Conservation (phyloP, 768 basidiomycete genomes). For the Leucosporidium yakuticum region DNA sequence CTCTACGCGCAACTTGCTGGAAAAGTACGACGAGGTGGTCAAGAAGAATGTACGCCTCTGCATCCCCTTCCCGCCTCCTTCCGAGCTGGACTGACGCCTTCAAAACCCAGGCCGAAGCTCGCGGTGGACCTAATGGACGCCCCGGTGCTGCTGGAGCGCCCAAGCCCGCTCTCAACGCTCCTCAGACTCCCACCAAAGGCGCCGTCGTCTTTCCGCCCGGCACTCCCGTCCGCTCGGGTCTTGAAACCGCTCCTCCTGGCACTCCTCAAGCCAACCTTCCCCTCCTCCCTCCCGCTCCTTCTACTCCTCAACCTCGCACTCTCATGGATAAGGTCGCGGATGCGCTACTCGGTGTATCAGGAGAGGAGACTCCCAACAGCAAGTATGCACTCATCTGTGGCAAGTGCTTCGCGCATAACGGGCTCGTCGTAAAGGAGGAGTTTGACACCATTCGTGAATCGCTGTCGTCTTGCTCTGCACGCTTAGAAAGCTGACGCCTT, state of each 20-base stretch:
- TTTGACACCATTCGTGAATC: constrained; percentile 77
- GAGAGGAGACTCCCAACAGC: constrained; percentile 48
- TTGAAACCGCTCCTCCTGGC: neutral
- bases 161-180: constrained; percentile 2
- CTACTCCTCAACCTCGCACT: constrained; percentile 56
- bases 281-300: constrained; percentile 14
- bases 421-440: constrained; percentile 71
- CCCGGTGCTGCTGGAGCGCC: neutral
- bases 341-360: constrained; percentile 65
- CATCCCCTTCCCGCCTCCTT: neutral
- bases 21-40: constrained; percentile 68
- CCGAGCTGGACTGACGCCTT: neutral
- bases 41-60: constrained; percentile 34
- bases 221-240: constrained; percentile 17
- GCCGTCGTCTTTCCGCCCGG: constrained; percentile 3
- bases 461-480: neutral
- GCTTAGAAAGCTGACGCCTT: neutral
- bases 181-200: neutral
- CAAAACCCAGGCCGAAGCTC: neutral
- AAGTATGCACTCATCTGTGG: constrained; percentile 83
- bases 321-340: constrained; percentile 88
- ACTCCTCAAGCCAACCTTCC: constrained; percentile 1
- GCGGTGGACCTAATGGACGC: neutral
- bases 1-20: constrained; percentile 78
- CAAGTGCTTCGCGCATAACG: constrained; percentile 81